Evolutionary conservation across 2,329 filamentous ascomycete genomes (phyloP), one percentile per base, ranked within the genome.

Genomic region (Ophiostoma ulmi): DNA sequence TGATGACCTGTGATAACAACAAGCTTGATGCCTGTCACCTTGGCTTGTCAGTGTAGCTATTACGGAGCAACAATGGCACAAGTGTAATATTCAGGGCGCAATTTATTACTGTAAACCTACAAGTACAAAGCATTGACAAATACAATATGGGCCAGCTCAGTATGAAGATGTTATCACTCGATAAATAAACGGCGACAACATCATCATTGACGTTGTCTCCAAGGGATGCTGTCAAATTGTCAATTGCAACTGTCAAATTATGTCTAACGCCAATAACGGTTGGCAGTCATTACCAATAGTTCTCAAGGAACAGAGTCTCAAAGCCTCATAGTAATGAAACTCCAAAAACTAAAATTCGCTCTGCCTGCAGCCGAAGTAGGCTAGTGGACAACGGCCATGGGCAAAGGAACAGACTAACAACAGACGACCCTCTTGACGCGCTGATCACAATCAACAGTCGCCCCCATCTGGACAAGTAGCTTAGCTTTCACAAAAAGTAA

Each of bases 371-470:
- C n/a, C 52, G 52, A 22, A 58, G 52, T 58, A 31, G 52, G 52
- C 52, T 58, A 58, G 52, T 58, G 52, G 52, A 17, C 52, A 58
- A 58, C 52, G 52, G 52, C 22, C 52, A 58, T 58, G 52, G 52
- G 22, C 22, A 22, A 58, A 7, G 8, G 14, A 13, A 58, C 52
- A 26, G 22, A 58, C 22, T 48, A 48, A 58, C 52, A 26, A 26
- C 10, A 31, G 52, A 26, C 52, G 52, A 58, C 52, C 52, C 52
- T 58, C 52, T 26, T 10, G 52, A 11, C 22, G 22, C 22, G 52
- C 52, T 58, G 52, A 58, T 58, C 52, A 26, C 52, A 58, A 58
- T 58, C 52, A 58, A 58, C n/a, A 58, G n/a, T 26, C 11, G 52
- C 22, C 52, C 26, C 44, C 44, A 48, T 48, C 17, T 48, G 44